Evolutionary conservation across 2,329 filamentous ascomycete genomes (phyloP), one percentile per base, ranked within the genome.

Genomic region (Lasiodiplodia citricola): DNA sequence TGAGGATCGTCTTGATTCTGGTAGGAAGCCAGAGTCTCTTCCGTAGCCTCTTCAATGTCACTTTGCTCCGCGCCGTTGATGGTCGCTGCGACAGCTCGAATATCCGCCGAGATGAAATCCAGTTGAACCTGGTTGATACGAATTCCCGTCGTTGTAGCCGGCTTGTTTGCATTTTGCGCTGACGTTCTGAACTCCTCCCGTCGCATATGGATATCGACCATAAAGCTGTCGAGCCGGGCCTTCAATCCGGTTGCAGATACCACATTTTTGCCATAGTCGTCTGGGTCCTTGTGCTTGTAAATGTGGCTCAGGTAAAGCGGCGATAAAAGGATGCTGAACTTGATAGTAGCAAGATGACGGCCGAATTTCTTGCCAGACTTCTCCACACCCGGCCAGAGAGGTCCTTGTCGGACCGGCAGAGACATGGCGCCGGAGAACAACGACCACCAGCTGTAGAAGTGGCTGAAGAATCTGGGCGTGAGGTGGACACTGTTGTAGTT

Each of bases 321-420:
- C 2, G 96, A 97, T 18, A 99, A 84, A 3, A 98, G 86, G 25
- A 99, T 83, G 71, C 95, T 97, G 82, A 98, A 98, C 83, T 99
- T 99, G 84, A 99, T 94, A 10, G 96, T 99, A n/a, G 94, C 95
- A 70, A 99, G 84, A 80, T 99, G 96, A 62, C 96, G 89, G 16
- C 95, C 95, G 78, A 99, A 99, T 78, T 99, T 99, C 83, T 99
- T 99, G 84, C 93, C 97, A 56, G 93, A 96, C 84, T 97, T 97
- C 74, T 97, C 96, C 28, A 94, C 87, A 0, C 93, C 94, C 6
- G 94, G 95, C 90, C 94, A 99, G 3, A 99, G 86, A 57, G 88
- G 87, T 18, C 96, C 96, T 82, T 99, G 96, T 0, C 96, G 92
- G 68, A 99, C 91, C 13, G 96, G 96, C 35, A 99, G 85, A 13